Percentiles rank a stretch among this genome's conserved stretches.
Evolutionary conservation across 2,329 filamentous ascomycete species (phyloP).

Genomic region (Microcyclospora tardicrescens): DNA sequence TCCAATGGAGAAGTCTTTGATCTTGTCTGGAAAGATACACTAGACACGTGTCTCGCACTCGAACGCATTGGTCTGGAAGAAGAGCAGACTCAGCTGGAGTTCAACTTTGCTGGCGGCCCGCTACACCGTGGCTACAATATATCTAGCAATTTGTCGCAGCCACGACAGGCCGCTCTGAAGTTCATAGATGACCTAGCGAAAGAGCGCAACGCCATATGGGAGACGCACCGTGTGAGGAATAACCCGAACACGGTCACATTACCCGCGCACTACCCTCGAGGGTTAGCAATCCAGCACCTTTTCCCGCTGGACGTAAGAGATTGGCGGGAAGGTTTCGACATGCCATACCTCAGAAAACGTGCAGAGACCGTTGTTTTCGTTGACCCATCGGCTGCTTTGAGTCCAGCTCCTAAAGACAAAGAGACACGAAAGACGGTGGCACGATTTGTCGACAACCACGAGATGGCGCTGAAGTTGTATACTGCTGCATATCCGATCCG

Average conservation of each 20-base stretch:
- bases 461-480: constrained; percentile 14
- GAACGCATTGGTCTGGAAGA: constrained; percentile 11
- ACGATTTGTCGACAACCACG: constrained; percentile 23
- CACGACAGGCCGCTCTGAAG: constrained; percentile 12
- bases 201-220: constrained; percentile 23
- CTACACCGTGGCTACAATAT: not conserved
- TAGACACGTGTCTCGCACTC: constrained; percentile 10
- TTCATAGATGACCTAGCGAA: constrained; percentile 26
- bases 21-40: constrained; percentile 17
- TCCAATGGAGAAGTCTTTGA: constrained; percentile 10
- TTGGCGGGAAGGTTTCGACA: too few species aligned
- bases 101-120: constrained; percentile 5
- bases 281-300: too few species aligned
- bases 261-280: constrained; percentile 5
- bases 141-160: constrained; percentile 4
- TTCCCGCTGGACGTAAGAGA: too few species aligned
- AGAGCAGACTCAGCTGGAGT: constrained; percentile 7
- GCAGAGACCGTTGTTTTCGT: constrained; percentile 7
- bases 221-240: constrained; percentile 5
- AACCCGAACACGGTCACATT: not conserved
- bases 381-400: constrained; percentile 6
- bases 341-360: too few species aligned
- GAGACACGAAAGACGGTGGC: constrained; percentile 19
- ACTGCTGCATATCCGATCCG: too few species aligned
- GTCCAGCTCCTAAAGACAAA: constrained; percentile 12